Percentiles rank a stretch among this genome's conserved stretches.
These are phyloP conservation scores for Uromyces viciae-fabae DNA, from an alignment of 1,284 basidiomycete genomes.

Conservation along the genomic window DNA sequence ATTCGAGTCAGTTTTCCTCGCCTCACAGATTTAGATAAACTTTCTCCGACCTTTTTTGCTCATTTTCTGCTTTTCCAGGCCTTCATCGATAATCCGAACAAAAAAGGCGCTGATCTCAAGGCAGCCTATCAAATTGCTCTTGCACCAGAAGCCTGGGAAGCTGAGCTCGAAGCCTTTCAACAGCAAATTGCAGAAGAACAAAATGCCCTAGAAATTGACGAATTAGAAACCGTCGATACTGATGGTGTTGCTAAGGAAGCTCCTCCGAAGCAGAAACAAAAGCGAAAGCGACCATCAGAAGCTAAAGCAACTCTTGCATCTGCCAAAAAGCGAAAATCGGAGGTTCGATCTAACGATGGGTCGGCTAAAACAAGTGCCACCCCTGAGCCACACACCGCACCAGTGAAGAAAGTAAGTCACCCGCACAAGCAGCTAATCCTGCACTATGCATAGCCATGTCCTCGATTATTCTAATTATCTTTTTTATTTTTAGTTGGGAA, in stretches of 20 bases:
- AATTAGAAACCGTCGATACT: slow-evolving; percentile 31
- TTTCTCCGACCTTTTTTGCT: not conserved
- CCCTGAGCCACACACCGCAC: slow-evolving; percentile 13
- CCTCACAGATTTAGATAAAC: not conserved
- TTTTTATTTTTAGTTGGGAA: slow-evolving; percentile 1
- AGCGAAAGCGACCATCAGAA: slow-evolving; percentile 39
- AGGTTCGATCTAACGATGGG: slow-evolving; percentile 23
- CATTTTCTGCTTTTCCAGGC: slow-evolving; percentile 24
- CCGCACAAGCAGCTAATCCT: no score
- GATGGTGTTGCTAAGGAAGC: not conserved
- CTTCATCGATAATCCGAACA: slow-evolving; percentile 47
- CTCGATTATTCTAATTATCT: not conserved
- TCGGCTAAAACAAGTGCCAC: slow-evolving; percentile 35
- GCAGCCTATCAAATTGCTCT: slow-evolving; percentile 47
- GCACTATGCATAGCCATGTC: not conserved
- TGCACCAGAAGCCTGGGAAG: slow-evolving; percentile 45
- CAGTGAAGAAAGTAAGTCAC: slow-evolving; percentile 30
- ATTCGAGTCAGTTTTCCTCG: slow-evolving; percentile 17
- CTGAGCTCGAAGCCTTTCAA: slow-evolving; percentile 40
- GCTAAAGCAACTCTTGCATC: slow-evolving; percentile 9
- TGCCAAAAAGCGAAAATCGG: slow-evolving; percentile 43
- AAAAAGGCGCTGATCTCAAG: slow-evolving; percentile 46
- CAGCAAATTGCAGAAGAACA: not conserved
- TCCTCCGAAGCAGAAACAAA: slow-evolving; percentile 17
- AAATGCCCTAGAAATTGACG: slow-evolving; percentile 39